phyloP scores from a whole-genome alignment of 352 stramenopile genomes.

The Pilasporangium apinafurcum region DNA sequence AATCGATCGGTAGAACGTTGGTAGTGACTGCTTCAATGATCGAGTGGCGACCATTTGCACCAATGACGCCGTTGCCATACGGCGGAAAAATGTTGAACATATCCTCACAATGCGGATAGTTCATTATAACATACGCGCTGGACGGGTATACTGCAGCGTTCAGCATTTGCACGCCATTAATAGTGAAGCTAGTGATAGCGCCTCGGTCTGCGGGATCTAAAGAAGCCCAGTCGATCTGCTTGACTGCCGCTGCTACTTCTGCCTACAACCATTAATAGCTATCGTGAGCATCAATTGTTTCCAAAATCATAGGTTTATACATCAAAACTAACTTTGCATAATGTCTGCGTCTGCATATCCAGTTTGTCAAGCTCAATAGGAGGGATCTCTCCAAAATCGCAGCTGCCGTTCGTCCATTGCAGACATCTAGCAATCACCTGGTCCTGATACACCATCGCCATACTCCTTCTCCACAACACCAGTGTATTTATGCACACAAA shows the following conservation, averaged over 20 bases:
- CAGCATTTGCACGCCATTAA: constrained; percentile 65
- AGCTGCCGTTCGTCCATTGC: constrained; percentile 41
- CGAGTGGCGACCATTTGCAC: constrained; percentile 44
- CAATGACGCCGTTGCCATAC: constrained; percentile 69
- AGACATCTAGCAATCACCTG: constrained; percentile 57
- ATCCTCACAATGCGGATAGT: constrained; percentile 84
- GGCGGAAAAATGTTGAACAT: constrained; percentile 82
- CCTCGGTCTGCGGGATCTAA: constrained; percentile 31
- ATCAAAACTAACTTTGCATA: constrained; percentile 56
- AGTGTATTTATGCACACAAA: not conserved
- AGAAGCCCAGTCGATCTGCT: constrained; percentile 80
- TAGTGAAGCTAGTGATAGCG: constrained; percentile 44
- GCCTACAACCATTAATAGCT: constrained; percentile 22
- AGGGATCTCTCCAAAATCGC: constrained; percentile 41
- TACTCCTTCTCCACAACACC: not conserved
- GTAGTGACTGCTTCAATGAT: constrained; percentile 50
- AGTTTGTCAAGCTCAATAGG: constrained; percentile 36
- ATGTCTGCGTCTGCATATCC: constrained; percentile 45
- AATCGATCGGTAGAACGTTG: constrained; percentile 29
- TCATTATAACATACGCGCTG: constrained; percentile 46
- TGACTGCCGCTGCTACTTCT: constrained; percentile 64
- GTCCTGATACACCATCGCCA: constrained; percentile 45
- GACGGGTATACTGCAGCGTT: constrained; percentile 44
- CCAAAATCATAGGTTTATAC: not conserved
- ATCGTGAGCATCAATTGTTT: constrained; percentile 1